These are phyloP conservation scores for Pseudogymnoascus sp. DNA, from an alignment of 2,329 filamentous ascomycete genomes.

Conservation along the genomic window DNA sequence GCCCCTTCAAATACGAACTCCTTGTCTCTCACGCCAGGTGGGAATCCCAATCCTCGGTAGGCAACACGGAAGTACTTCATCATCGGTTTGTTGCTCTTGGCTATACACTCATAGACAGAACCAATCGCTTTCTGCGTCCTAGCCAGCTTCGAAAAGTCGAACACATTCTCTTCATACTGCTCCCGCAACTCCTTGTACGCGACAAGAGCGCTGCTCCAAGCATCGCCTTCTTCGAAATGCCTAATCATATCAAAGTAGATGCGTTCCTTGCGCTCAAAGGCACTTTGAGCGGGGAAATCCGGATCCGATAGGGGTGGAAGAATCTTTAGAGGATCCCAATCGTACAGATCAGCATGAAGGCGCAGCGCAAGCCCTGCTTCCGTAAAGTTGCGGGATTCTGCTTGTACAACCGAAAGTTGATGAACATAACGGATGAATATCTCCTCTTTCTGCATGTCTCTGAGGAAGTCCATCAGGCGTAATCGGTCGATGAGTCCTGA, in stretches of 20 bases:
- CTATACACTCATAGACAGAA: constrained; percentile 81
- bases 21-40: constrained; percentile 73
- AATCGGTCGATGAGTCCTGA: constrained; percentile 82
- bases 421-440: constrained; percentile 96
- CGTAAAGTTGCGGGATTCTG: constrained; percentile 67
- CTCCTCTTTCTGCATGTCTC: constrained; percentile 94
- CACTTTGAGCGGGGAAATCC: constrained; percentile 71
- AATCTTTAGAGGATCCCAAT: constrained; percentile 72
- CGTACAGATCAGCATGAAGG: constrained; percentile 86
- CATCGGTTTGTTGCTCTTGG: constrained; percentile 70
- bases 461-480: constrained; percentile 89
- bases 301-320: constrained; percentile 66
- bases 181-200: constrained; percentile 84
- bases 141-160: constrained; percentile 88
- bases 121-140: constrained; percentile 86
- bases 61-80: constrained; percentile 88
- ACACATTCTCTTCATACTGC: constrained; percentile 87
- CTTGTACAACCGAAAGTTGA: constrained; percentile 75
- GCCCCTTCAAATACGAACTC: constrained; percentile 87
- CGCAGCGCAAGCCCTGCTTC: constrained; percentile 86
- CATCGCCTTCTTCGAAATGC: constrained; percentile 87
- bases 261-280: constrained; percentile 87
- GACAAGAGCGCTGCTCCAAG: constrained; percentile 81
- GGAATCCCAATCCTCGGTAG: constrained; percentile 86
- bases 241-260: constrained; percentile 95